Conservation (phyloP, 2,329 filamentous ascomycete genomes). For the Pyricularia grisea region DNA sequence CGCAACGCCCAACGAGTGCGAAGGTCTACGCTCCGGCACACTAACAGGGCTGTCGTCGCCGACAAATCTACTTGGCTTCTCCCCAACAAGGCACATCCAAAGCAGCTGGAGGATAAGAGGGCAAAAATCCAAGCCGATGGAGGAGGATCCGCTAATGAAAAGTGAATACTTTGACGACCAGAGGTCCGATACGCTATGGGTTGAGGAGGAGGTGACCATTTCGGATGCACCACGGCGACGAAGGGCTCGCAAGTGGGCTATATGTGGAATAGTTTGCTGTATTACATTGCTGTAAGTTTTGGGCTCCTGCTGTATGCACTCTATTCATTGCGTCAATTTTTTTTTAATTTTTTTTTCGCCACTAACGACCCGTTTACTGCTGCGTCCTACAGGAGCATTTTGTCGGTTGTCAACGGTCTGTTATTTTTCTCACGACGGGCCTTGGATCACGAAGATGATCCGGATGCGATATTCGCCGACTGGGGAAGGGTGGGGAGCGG, state of each 20-base stretch:
- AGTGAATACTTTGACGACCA: slow-evolving; percentile 3
- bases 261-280: slow-evolving; percentile 25
- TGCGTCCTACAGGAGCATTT: slow-evolving; percentile 5
- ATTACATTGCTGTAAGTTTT: slow-evolving; percentile 24
- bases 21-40: neutral
- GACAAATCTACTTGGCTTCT: slow-evolving; percentile 5
- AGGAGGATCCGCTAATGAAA: slow-evolving; percentile 6
- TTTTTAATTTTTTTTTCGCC: neutral
- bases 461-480: slow-evolving; percentile 19
- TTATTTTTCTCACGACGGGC: slow-evolving; percentile 8
- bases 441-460: slow-evolving; percentile 11
- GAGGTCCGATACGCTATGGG: slow-evolving; percentile 6
- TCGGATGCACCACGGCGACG: slow-evolving; percentile 7
- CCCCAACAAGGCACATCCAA: slow-evolving; percentile 8
- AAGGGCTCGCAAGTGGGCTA: slow-evolving; percentile 12
- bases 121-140: neutral
- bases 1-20: neutral
- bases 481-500: slow-evolving; percentile 27
- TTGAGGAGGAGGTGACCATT: slow-evolving; percentile 9
- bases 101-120: slow-evolving; percentile 8
- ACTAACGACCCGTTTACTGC: neutral
- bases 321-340: too few relatives aligned
- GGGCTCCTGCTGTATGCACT: neutral
- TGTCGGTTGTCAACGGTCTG: slow-evolving; percentile 10
- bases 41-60: neutral